Conservation (phyloP, 495 filamentous ascomycete species). For the Tuber calosporum region DNA sequence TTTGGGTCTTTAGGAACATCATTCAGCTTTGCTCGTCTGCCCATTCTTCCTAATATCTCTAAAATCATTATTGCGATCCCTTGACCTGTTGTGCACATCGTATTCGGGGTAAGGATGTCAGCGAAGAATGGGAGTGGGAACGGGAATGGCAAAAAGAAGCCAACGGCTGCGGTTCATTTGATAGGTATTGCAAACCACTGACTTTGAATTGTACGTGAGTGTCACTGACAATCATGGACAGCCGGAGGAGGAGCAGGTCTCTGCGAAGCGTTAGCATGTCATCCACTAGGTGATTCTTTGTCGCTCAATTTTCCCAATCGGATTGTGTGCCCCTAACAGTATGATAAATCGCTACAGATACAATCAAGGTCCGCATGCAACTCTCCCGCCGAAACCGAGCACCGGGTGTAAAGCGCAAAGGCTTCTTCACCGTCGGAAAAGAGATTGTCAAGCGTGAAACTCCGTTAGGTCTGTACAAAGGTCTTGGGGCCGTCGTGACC, state of each 20-base stretch:
- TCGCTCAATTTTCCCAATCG: slow-evolving; percentile 5
- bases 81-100: neutral
- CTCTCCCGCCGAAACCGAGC: slow-evolving; percentile 76
- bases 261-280: slow-evolving; percentile 97
- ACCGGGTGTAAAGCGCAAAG: slow-evolving; percentile 77
- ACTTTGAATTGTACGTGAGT: neutral
- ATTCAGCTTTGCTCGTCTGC: neutral
- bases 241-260: slow-evolving; percentile 97
- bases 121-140: slow-evolving; percentile 46
- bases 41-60: neutral
- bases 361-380: slow-evolving; percentile 92
- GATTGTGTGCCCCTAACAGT: neutral
- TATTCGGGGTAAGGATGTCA: slow-evolving; percentile 15
- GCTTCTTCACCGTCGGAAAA: slow-evolving; percentile 77
- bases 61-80: neutral
- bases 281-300: slow-evolving; percentile 69
- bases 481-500: slow-evolving; percentile 87
- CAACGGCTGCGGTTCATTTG: slow-evolving; percentile 82
- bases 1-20: neutral
- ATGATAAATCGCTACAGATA: slow-evolving; percentile 16
- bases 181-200: slow-evolving; percentile 58
- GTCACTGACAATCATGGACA: slow-evolving; percentile 42
- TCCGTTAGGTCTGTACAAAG: slow-evolving; percentile 89
- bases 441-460: slow-evolving; percentile 88
- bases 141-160: slow-evolving; percentile 54